Evolutionary conservation across 805 yeast species (phyloP).

Genomic region (Kodamaea leandrae): DNA sequence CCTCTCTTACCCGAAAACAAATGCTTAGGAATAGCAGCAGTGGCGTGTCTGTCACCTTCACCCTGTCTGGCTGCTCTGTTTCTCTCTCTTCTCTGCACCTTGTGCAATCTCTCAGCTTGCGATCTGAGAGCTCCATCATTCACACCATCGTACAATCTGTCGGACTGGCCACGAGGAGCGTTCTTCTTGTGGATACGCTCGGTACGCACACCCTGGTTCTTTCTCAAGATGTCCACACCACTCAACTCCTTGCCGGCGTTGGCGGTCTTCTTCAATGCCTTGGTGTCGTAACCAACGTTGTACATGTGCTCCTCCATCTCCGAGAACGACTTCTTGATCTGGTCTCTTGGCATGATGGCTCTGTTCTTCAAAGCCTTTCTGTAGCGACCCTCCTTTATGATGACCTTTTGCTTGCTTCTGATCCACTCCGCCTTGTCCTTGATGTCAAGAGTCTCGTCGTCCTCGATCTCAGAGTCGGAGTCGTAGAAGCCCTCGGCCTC

Average conservation of each 20-base stretch:
- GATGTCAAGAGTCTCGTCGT: slow-evolving; percentile 48
- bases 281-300: slow-evolving; percentile 83
- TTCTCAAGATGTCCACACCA: slow-evolving; percentile 81
- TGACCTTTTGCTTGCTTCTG: slow-evolving; percentile 89
- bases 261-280: slow-evolving; percentile 47
- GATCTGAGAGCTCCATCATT: slow-evolving; percentile 74
- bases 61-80: slow-evolving; percentile 90
- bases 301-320: slow-evolving; percentile 90
- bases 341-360: slow-evolving; percentile 88
- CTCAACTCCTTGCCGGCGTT: slow-evolving; percentile 42
- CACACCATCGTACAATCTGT: slow-evolving; percentile 84
- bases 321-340: slow-evolving; percentile 66
- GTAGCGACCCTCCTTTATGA: slow-evolving; percentile 84
- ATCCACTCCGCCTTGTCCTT: slow-evolving; percentile 92
- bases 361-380: slow-evolving; percentile 85
- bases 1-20: slow-evolving; percentile 96
- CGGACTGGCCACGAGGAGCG: slow-evolving; percentile 60
- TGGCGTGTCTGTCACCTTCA: slow-evolving; percentile 90
- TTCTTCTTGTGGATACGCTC: slow-evolving; percentile 44
- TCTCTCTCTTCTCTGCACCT: slow-evolving; percentile 90
- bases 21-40: slow-evolving; percentile 88
- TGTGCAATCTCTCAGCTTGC: slow-evolving; percentile 83
- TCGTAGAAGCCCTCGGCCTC: slow-evolving; percentile 95
- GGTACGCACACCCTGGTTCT: slow-evolving; percentile 43
- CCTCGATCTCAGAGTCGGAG: slow-evolving; percentile 69